Conservation (phyloP, 129 eudicot species). For the Scalesia atractyloides region DNA sequence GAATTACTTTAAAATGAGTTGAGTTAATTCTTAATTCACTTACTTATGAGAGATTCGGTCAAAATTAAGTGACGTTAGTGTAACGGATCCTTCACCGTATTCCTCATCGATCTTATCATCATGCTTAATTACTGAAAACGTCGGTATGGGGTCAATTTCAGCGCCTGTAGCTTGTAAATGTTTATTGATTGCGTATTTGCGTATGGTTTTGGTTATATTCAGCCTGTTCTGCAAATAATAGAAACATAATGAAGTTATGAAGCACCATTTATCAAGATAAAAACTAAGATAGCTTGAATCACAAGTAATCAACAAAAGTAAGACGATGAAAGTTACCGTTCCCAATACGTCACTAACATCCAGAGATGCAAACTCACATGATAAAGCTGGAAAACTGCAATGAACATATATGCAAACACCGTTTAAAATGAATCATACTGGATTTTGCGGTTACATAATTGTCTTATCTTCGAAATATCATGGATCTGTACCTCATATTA, state of each 20-base stretch:
- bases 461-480: not conserved
- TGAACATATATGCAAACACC: slow-evolving; percentile 8
- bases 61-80: slow-evolving; percentile 61
- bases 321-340: slow-evolving; percentile 64
- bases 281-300: too few species aligned
- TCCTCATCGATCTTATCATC: slow-evolving; percentile 83
- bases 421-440: slow-evolving; percentile 5
- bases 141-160: slow-evolving; percentile 66
- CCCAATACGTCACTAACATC: slow-evolving; percentile 97
- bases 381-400: slow-evolving; percentile 87
- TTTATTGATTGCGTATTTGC: slow-evolving; percentile 73
- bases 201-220: slow-evolving; percentile 85
- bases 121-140: slow-evolving; percentile 54
- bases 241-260: slow-evolving; percentile 26
- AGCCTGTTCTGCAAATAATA: slow-evolving; percentile 84
- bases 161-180: slow-evolving; percentile 62
- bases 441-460: not conserved
- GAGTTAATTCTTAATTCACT: slow-evolving; percentile 34
- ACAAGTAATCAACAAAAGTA: slow-evolving; percentile 10
- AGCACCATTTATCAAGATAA: too few species aligned
- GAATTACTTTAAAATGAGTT: not conserved
- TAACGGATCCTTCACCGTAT: slow-evolving; percentile 76
- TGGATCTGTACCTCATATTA: slow-evolving; percentile 70
- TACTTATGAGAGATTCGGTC: slow-evolving; percentile 74
- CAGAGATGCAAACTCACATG: slow-evolving; percentile 98